These are phyloP conservation scores for Hypoxylon sp. DNA, from an alignment of 2,329 filamentous ascomycete species.

Conservation along the genomic window DNA sequence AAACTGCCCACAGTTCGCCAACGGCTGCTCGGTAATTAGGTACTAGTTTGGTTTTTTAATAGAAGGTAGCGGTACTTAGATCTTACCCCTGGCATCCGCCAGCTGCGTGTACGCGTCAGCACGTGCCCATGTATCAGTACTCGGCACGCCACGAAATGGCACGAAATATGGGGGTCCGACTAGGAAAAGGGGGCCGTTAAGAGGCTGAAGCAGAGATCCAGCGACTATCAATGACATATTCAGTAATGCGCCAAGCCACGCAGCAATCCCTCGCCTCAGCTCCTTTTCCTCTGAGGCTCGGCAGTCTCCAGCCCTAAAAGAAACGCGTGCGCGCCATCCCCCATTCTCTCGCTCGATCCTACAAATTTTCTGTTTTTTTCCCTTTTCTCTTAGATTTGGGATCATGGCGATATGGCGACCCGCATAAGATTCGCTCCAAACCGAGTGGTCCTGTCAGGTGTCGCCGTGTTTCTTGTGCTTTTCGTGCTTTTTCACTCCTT, in stretches of 20 bases:
- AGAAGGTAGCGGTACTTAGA: constrained; percentile 19
- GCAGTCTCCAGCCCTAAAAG: constrained; percentile 25
- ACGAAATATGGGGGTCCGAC: constrained; percentile 12
- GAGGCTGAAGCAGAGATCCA: constrained; percentile 29
- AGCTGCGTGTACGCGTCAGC: constrained; percentile 16
- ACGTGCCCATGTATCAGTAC: constrained; percentile 21
- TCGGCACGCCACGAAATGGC: neutral
- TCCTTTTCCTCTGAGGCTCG: constrained; percentile 15
- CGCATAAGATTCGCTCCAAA: constrained; percentile 32
- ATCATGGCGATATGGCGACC: constrained; percentile 41
- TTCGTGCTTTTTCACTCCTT: constrained; percentile 50
- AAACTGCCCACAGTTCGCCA: constrained; percentile 20
- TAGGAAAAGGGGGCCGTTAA: constrained; percentile 22
- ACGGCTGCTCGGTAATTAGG: constrained; percentile 29
- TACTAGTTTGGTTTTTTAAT: constrained; percentile 4
- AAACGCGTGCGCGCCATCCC: constrained; percentile 18
- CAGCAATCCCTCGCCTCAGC: constrained; percentile 27
- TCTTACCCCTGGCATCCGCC: neutral
- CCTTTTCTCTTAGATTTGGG: constrained; percentile 3
- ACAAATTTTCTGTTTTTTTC: constrained; percentile 1
- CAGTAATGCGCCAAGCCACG: constrained; percentile 33
- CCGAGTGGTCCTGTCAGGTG: constrained; percentile 36
- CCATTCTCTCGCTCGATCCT: constrained; percentile 11
- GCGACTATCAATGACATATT: constrained; percentile 34
- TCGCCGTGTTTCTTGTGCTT: constrained; percentile 40